These are phyloP conservation scores for Xylaria sp. DNA, from an alignment of 2,329 filamentous ascomycete species.

Conservation along the genomic window DNA sequence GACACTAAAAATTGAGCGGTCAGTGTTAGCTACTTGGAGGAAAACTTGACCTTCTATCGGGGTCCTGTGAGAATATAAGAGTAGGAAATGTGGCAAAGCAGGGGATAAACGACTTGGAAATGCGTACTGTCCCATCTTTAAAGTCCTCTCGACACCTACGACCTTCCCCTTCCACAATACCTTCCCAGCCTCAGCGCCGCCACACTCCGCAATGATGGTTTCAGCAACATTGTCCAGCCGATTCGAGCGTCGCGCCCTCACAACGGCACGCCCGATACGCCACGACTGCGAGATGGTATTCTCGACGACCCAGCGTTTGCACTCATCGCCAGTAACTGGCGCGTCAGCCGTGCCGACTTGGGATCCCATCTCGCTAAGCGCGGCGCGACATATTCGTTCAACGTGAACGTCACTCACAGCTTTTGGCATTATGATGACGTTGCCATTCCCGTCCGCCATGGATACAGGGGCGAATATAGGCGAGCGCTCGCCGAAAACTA, in stretches of 20 bases:
- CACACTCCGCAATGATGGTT: constrained; percentile 67
- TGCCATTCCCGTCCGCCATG: constrained; percentile 60
- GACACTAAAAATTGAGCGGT: constrained; percentile 42
- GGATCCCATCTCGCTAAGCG: constrained; percentile 66
- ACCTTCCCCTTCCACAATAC: constrained; percentile 74
- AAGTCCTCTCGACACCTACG: constrained; percentile 64
- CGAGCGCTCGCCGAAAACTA: constrained; percentile 60
- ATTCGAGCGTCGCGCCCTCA: constrained; percentile 59
- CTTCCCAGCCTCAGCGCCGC: constrained; percentile 61
- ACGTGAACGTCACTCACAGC: constrained; percentile 58
- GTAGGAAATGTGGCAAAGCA: neutral
- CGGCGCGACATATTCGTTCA: constrained; percentile 61
- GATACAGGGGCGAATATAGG: constrained; percentile 56
- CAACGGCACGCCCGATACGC: constrained; percentile 70
- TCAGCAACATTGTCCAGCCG: constrained; percentile 65
- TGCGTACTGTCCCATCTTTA: constrained; percentile 62
- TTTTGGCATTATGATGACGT: constrained; percentile 56
- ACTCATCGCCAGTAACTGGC: constrained; percentile 60
- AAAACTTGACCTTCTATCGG: neutral
- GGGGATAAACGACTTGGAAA: neutral
- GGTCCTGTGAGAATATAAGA: too few species aligned
- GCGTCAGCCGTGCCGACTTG: constrained; percentile 60
- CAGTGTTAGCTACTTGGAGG: neutral
- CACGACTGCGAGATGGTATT: constrained; percentile 64
- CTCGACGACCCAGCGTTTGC: constrained; percentile 61